These are phyloP conservation scores for Pseudocercospora eumusae DNA, from an alignment of 2,329 filamentous ascomycete species.

Conservation along the genomic window DNA sequence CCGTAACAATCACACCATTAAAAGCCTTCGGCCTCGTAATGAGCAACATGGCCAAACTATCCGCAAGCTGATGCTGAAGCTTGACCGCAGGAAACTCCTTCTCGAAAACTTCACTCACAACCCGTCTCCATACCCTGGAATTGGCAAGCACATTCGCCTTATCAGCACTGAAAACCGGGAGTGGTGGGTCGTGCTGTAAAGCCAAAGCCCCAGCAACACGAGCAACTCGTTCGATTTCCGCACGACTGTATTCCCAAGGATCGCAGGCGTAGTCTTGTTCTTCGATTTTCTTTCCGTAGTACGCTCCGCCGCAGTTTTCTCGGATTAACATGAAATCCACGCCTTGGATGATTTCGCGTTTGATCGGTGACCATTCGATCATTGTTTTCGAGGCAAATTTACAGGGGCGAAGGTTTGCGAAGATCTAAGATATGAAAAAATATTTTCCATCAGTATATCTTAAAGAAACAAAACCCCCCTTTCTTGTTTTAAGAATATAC, in stretches of 20 bases:
- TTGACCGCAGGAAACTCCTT: slow-evolving; percentile 49
- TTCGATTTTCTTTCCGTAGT: slow-evolving; percentile 54
- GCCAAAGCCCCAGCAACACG: slow-evolving; percentile 53
- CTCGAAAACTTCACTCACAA: slow-evolving; percentile 46
- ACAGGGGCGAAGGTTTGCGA: slow-evolving; percentile 56
- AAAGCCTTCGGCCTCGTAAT: slow-evolving; percentile 51
- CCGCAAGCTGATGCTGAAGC: slow-evolving; percentile 51
- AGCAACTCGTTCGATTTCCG: slow-evolving; percentile 52
- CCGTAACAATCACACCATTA: slow-evolving; percentile 53
- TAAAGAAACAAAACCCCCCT: too few relatives aligned
- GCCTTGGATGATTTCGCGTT: slow-evolving; percentile 48
- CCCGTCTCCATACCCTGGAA: slow-evolving; percentile 52
- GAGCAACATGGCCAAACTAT: slow-evolving; percentile 54
- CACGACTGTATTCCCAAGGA: slow-evolving; percentile 50
- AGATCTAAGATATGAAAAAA: too few relatives aligned
- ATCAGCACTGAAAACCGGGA: slow-evolving; percentile 52
- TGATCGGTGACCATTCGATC: slow-evolving; percentile 48
- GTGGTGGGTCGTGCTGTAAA: slow-evolving; percentile 40
- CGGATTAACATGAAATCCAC: slow-evolving; percentile 54
- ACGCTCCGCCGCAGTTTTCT: slow-evolving; percentile 56
- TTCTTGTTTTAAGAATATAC: too few relatives aligned
- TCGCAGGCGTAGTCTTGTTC: slow-evolving; percentile 49
- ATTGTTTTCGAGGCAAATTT: slow-evolving; percentile 47
- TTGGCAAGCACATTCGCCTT: slow-evolving; percentile 58
- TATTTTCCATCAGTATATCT: too few relatives aligned